Evolutionary conservation across 148 eudicot genomes (phyloP).

Genomic region (Vaccinium myrtillus): DNA sequence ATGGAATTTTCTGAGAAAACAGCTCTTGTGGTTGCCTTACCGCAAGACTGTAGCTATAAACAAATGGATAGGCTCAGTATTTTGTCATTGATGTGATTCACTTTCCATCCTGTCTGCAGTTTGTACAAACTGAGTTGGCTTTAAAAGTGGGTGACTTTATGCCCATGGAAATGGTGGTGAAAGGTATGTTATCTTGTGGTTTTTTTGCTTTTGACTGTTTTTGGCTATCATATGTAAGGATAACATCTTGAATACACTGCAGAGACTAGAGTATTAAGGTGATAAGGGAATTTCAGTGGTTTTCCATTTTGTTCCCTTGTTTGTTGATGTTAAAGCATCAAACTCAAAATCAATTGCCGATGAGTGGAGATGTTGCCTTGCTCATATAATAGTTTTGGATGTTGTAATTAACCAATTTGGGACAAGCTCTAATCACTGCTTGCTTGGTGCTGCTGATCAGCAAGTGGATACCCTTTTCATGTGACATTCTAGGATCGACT

Average conservation of each 20-base stretch:
- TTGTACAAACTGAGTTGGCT: constrained; percentile 64
- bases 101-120: constrained; percentile 49
- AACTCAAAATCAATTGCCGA: too few species aligned
- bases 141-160: constrained; percentile 64
- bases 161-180: constrained; percentile 69
- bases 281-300: not conserved
- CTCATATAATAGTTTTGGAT: too few species aligned
- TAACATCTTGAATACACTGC: not conserved
- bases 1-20: not conserved
- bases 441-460: too few species aligned
- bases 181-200: constrained; percentile 41
- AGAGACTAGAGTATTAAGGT: not conserved
- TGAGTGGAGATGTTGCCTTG: too few species aligned
- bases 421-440: too few species aligned
- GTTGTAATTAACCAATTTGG: too few species aligned
- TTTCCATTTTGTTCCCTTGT: too few species aligned
- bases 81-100: not conserved
- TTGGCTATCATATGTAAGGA: not conserved
- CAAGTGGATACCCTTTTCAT: too few species aligned
- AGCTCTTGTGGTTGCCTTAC: constrained; percentile 1
- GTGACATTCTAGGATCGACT: too few species aligned
- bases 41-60: not conserved
- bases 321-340: not conserved
- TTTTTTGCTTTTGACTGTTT: not conserved
- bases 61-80: not conserved